phyloP scores from a whole-genome alignment of 768 basidiomycete genomes.

The Leccinum fibrillosum region DNA sequence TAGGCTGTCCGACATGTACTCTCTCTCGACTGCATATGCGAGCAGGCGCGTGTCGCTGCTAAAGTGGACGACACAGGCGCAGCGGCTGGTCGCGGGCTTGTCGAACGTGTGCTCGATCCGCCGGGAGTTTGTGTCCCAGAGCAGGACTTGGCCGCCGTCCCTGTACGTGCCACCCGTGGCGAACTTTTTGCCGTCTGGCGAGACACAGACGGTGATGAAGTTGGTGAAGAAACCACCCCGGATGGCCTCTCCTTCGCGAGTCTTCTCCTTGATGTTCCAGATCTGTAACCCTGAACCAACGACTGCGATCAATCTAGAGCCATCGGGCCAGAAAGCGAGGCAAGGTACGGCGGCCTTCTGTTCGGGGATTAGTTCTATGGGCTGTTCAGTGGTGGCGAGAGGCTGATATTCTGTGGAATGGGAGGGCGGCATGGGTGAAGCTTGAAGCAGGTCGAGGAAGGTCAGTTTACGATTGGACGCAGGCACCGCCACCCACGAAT shows the following conservation, averaged over 20 bases:
- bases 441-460: constrained; percentile 3
- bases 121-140: constrained; percentile 21
- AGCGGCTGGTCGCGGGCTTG: constrained; percentile 21
- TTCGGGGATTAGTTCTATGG: constrained; percentile 16
- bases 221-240: constrained; percentile 26
- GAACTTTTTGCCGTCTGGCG: constrained; percentile 23
- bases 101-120: constrained; percentile 25
- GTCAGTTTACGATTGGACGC: not conserved
- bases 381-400: constrained; percentile 3
- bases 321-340: constrained; percentile 25
- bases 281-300: constrained; percentile 25
- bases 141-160: constrained; percentile 21
- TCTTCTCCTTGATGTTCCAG: constrained; percentile 23
- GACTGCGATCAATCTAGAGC: constrained; percentile 23
- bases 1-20: constrained; percentile 25
- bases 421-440: constrained; percentile 14
- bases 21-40: constrained; percentile 21
- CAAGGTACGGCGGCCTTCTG: constrained; percentile 16
- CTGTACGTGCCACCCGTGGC: constrained; percentile 24
- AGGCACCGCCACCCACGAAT: constrained; percentile 14
- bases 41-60: constrained; percentile 18
- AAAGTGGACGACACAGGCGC: constrained; percentile 23
- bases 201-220: constrained; percentile 24
- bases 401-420: not conserved
- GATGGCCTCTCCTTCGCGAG: constrained; percentile 20